Evolutionary conservation across 2,329 filamentous ascomycete species (phyloP).

Genomic region (Nigrograna mackinnonii): DNA sequence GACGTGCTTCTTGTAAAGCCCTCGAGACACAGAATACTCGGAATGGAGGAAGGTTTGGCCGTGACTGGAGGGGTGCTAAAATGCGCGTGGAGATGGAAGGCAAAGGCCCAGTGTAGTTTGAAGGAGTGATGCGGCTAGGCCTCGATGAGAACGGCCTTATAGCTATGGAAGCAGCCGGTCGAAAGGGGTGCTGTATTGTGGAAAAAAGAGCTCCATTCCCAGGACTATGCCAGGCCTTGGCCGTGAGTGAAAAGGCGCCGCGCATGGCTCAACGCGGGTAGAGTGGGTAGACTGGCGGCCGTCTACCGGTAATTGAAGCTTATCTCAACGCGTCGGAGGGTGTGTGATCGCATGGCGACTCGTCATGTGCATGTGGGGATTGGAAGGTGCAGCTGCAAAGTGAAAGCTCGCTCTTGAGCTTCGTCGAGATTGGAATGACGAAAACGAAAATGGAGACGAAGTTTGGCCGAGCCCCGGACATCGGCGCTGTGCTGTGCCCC

Average conservation of each 20-base stretch:
- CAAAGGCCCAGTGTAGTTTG: neutral
- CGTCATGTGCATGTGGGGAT: too few species aligned
- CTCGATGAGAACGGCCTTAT: neutral
- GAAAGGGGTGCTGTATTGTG: slow-evolving; percentile 23
- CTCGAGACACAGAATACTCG: slow-evolving; percentile 33
- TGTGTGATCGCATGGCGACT: too few species aligned
- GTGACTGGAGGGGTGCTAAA: slow-evolving; percentile 4
- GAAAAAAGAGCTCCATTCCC: slow-evolving; percentile 38
- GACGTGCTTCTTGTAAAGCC: slow-evolving; percentile 25
- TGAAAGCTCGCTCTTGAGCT: too few species aligned
- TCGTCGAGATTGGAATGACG: too few species aligned
- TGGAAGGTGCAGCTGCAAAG: too few species aligned
- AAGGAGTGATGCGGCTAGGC: neutral
- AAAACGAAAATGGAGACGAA: too few species aligned
- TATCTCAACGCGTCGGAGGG: too few species aligned
- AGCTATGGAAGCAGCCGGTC: neutral
- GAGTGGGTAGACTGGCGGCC: slow-evolving; percentile 6
- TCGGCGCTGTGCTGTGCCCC: too few species aligned
- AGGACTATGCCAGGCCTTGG: slow-evolving; percentile 37
- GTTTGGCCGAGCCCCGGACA: too few species aligned
- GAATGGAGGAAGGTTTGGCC: slow-evolving; percentile 15
- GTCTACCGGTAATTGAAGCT: slow-evolving; percentile 9
- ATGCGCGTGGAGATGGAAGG: slow-evolving; percentile 8
- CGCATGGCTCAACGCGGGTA: slow-evolving; percentile 33
- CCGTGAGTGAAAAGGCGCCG: slow-evolving; percentile 29